Evolutionary conservation across 345 rosid species (phyloP).

Genomic region (Lenwebbia sp.): DNA sequence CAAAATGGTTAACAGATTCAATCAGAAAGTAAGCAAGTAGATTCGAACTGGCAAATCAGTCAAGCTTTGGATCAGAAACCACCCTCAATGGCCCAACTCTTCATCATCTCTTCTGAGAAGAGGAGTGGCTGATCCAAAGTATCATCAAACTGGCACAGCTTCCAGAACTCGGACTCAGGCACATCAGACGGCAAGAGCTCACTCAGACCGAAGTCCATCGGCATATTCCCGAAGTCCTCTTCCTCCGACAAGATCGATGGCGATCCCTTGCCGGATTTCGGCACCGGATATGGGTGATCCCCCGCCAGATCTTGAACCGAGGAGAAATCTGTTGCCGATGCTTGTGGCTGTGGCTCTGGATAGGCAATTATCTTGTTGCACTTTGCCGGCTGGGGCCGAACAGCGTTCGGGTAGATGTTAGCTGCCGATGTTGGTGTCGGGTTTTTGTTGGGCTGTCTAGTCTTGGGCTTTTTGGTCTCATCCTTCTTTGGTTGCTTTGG

Average conservation of each 20-base stretch:
- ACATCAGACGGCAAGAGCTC: conserved; percentile 10
- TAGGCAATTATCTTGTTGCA: background rate
- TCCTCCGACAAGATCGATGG: background rate
- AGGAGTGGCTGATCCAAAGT: background rate
- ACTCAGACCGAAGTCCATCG: conserved; percentile 5
- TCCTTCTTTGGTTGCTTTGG: background rate
- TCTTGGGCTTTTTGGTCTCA: background rate
- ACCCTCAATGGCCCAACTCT: background rate
- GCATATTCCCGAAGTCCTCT: background rate
- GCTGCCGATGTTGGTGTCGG: background rate
- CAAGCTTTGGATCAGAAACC: background rate
- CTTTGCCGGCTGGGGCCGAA: background rate
- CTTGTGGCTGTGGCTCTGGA: background rate
- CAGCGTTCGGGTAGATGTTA: background rate
- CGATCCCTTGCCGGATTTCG: background rate
- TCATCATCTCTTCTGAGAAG: conserved; percentile 11
- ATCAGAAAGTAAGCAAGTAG: background rate
- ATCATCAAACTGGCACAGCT: background rate
- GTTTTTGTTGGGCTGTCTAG: background rate
- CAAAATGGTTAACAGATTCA: conserved; percentile 14
- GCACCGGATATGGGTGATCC: background rate
- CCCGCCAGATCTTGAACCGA: background rate
- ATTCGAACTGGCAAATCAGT: background rate
- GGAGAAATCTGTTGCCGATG: background rate
- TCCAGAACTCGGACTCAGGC: conserved; percentile 13